A percentile compares a stretch with the other conserved stretches of the same genome.
Conservation (phyloP, 2,329 filamentous ascomycete genomes). For the Alternaria incomplexa region DNA sequence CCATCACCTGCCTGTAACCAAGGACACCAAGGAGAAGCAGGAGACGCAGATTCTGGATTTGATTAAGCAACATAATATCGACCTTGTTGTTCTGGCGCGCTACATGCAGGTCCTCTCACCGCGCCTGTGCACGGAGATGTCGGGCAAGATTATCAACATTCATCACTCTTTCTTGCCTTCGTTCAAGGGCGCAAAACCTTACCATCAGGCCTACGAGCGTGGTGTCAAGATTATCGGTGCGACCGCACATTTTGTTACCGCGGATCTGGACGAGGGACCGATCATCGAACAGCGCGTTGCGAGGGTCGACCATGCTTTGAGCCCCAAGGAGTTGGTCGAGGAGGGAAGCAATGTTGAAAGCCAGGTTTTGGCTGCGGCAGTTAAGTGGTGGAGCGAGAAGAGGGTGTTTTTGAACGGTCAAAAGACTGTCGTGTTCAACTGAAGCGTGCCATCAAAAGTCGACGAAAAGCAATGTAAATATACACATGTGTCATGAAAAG, state of each 20-base stretch:
- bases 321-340: constrained; percentile 75
- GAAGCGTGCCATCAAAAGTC: neutral
- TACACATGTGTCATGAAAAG: neutral
- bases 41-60: constrained; percentile 75
- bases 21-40: constrained; percentile 77
- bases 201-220: constrained; percentile 85
- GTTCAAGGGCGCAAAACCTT: constrained; percentile 88
- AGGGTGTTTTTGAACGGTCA: constrained; percentile 77
- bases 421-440: constrained; percentile 80
- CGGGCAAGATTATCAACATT: constrained; percentile 88
- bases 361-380: constrained; percentile 79
- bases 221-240: constrained; percentile 90
- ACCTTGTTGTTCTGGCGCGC: constrained; percentile 79
- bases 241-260: constrained; percentile 85
- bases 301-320: constrained; percentile 77
- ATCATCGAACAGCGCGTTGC: constrained; percentile 87
- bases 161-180: constrained; percentile 85
- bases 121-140: constrained; percentile 76
- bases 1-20: constrained; percentile 79
- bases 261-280: constrained; percentile 82
- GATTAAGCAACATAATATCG: constrained; percentile 70
- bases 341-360: constrained; percentile 86
- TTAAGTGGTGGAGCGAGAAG: constrained; percentile 83
- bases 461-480: neutral
- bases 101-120: constrained; percentile 90